Conservation (phyloP, 2,329 filamentous ascomycete genomes). For the Monilinia aucupariae region DNA sequence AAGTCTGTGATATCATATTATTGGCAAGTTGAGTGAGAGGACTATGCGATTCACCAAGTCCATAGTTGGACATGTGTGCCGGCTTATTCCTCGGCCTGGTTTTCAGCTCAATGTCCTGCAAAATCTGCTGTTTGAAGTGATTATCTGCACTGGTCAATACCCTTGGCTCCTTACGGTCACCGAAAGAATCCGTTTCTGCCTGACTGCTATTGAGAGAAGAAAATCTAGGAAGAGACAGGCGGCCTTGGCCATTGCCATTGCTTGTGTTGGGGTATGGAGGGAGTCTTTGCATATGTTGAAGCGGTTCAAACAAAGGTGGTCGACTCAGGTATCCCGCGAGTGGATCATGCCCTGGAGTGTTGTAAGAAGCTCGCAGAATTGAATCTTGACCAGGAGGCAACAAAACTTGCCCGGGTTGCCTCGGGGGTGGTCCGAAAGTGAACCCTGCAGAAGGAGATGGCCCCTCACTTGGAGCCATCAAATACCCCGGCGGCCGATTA, state of each 20-base stretch:
- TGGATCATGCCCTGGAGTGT: neutral
- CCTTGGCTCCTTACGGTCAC: conserved; percentile 16
- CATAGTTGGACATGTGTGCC: neutral
- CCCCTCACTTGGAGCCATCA: neutral
- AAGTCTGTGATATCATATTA: conserved; percentile 27
- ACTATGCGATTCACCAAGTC: conserved; percentile 12
- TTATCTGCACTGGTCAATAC: conserved; percentile 27
- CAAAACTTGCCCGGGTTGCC: neutral
- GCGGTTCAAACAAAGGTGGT: neutral
- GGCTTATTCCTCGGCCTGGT: neutral
- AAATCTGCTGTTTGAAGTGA: conserved; percentile 26
- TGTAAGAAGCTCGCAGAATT: neutral
- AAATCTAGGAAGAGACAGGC: conserved; percentile 6
- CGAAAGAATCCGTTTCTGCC: neutral
- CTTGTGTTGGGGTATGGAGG: neutral
- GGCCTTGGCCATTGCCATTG: neutral
- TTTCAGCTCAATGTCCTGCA: conserved; percentile 23
- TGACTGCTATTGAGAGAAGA: neutral
- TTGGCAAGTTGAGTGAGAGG: conserved; percentile 24
- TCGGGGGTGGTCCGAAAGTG: neutral
- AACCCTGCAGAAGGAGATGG: neutral
- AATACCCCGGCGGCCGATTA: neutral
- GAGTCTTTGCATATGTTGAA: neutral
- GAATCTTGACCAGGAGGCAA: neutral
- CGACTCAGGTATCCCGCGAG: conserved; percentile 4